Evolutionary conservation across 176 grass and related monocot species (phyloP).

Genomic region (Pontederia paniculata): DNA sequence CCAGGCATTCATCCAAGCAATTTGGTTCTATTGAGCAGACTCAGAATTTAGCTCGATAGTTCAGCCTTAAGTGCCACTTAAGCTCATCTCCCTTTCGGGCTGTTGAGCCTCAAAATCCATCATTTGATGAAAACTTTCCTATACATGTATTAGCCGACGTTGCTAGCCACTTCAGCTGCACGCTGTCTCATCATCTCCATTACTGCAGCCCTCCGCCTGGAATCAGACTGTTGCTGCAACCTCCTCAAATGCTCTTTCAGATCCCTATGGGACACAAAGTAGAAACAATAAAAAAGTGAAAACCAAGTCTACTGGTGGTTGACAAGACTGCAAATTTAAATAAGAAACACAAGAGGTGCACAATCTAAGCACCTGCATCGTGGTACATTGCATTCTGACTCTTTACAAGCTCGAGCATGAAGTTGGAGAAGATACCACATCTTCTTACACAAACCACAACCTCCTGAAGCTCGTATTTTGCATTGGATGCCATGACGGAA

Average conservation of each 20-base stretch:
- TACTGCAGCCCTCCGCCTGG: constrained; percentile 87
- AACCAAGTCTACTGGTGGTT: background rate
- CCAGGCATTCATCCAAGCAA: background rate
- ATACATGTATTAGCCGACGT: constrained; percentile 24
- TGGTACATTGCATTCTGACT: constrained; percentile 66
- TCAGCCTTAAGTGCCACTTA: too few species aligned
- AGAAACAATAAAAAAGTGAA: background rate
- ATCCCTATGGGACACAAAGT: constrained; percentile 51
- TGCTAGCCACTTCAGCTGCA: constrained; percentile 75
- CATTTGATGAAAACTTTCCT: background rate
- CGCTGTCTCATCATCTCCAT: constrained; percentile 99
- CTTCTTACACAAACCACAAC: constrained; percentile 64
- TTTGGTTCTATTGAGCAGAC: too few species aligned
- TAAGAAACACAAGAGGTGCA: background rate
- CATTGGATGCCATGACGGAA: constrained; percentile 73
- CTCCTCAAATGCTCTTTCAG: constrained; percentile 94
- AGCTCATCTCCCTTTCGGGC: background rate
- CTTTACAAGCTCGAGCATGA: constrained; percentile 90
- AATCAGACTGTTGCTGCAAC: constrained; percentile 94
- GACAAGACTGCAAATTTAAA: background rate
- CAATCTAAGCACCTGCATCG: constrained; percentile 65
- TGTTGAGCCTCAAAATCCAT: background rate
- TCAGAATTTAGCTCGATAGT: too few species aligned
- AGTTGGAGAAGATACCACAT: constrained; percentile 84
- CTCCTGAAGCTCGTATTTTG: constrained; percentile 63